Base-by-base conservation (phyloP, 2,329 filamentous ascomycete genomes). In the Neocucurbitaria cava region DNA sequence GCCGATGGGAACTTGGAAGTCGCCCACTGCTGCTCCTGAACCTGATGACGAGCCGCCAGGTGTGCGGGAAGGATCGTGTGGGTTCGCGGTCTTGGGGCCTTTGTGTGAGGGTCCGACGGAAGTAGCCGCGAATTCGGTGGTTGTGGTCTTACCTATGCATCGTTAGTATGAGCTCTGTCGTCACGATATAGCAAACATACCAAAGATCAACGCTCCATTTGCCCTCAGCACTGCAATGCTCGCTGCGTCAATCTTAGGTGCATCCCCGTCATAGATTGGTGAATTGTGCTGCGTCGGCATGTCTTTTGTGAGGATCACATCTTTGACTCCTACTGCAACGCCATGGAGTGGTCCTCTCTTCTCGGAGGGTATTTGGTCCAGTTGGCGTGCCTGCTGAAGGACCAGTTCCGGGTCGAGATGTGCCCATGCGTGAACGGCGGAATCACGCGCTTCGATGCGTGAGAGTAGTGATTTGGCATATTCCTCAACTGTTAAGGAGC, bases 41-140 rank as follows among this genome's bases (percentile, higher is more conserved):
- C 88, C 88, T 0, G 86, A 85, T 0, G 86, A 89, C 0, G 87
- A 89, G 41, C 88, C 88, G 0, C 88, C 88, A 0, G 88, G 87
- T 0, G 87, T 89, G 4, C 81, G 78, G 0, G 52, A 55, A 0
- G 74, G 54, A 54, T 82, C 76, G 56, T 84, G 82, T 0, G 87
- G 85, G 66, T 90, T 90, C 3, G 72, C 67, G 1, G 85, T 87
- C 46, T 78, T 78, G 1, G 82, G 78, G 2, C 64, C 64, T 30
- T 61, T 62, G 50, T 67, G 46, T 18, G 59, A 57, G 13, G 63
- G 63, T 0, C 86, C 86, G 13, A 77, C 71, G 1, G 78, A 79
- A 0, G 81, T 85, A 2, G 83, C 81, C 0, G 87, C 85, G 61
- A 89, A 89, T 64, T 89, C 86, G 0, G 87, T 87, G 0, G 87